Evolutionary conservation across 2,329 filamentous ascomycete genomes (phyloP), one percentile per base, ranked within the genome.

Genomic region (Gnomoniopsis sp.): DNA sequence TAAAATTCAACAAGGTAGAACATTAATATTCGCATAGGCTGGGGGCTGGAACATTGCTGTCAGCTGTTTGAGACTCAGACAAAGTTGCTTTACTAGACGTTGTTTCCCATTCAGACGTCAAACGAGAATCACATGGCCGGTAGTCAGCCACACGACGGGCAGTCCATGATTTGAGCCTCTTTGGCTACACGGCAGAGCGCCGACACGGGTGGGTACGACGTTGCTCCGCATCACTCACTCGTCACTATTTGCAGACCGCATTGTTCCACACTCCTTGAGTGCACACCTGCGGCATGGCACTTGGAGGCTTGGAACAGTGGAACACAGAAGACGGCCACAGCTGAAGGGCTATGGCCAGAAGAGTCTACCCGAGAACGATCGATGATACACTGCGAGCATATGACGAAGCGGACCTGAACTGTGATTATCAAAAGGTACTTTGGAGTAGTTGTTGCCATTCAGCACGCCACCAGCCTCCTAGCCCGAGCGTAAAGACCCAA

Each of bases 151-250:
- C 14, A 26, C 44, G 21, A 46, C 49, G n/a, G n/a, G n/a, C 53
- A 22, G 33, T 26, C 3, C n/a, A 44, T 10, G 21, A 30, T 26
- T 59, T 57, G 56, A 61, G 59, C 53, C 57, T 59, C 60, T 43
- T 53, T 43, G 57, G 60, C 36, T 57, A 57, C 57, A 62, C 60
- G 26, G 49, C 57, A 59, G 53, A 36, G 21, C 17, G 36, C 34
- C 51, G 52, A 50, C 44, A 36, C 26, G 33, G 52, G 43, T 23
- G 41, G 12, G 49, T 59, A 55, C 49, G 46, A 59, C 46, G 53
- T 59, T 30, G 49, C 44, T 33, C 49, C 17, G 59, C 59, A 53
- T 55, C 26, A 30, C 26, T 8, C 26, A 30, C 26, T 30, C 26
- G 26, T 8, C 26, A 30, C 26, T 30, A 30, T 30, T 30, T 30